Evolutionary conservation across 169 alveolate species (phyloP).

Genomic region (Perkinsus chesapeaki): DNA sequence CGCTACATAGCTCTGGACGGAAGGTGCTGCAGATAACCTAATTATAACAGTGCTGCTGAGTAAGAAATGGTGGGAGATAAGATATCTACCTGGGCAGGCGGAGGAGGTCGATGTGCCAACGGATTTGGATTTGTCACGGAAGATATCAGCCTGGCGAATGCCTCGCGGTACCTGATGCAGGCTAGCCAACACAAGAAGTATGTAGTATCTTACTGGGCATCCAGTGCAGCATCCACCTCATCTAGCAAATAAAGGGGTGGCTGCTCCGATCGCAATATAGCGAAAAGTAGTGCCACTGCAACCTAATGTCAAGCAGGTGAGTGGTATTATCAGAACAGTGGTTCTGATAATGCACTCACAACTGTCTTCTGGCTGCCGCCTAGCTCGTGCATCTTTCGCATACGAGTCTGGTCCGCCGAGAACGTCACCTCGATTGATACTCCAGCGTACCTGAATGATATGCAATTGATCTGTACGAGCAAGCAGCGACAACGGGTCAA

Average conservation of each 20-base stretch:
- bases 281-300: slow-evolving; percentile 37
- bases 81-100: background rate
- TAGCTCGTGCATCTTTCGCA: background rate
- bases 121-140: background rate
- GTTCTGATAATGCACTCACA: no score
- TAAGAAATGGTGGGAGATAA: background rate
- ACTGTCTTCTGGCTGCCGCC: slow-evolving; percentile 29
- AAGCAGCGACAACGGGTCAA: no score
- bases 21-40: slow-evolving; percentile 14
- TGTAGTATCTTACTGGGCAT: slow-evolving; percentile 14
- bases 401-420: background rate
- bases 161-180: background rate
- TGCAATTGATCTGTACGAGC: no score
- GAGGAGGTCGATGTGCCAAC: background rate
- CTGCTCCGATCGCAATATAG: slow-evolving; percentile 33
- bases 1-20: slow-evolving; percentile 21
- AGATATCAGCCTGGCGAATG: background rate
- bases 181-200: background rate
- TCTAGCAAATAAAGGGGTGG: slow-evolving; percentile 35
- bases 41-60: background rate
- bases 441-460: background rate
- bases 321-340: no score
- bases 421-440: background rate
- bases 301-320: no score
- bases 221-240: slow-evolving; percentile 39